Percentiles rank a stretch among this genome's conserved stretches.
Evolutionary conservation across 2,329 filamentous ascomycete genomes (phyloP).

Genomic region (Simplicillium sp.): DNA sequence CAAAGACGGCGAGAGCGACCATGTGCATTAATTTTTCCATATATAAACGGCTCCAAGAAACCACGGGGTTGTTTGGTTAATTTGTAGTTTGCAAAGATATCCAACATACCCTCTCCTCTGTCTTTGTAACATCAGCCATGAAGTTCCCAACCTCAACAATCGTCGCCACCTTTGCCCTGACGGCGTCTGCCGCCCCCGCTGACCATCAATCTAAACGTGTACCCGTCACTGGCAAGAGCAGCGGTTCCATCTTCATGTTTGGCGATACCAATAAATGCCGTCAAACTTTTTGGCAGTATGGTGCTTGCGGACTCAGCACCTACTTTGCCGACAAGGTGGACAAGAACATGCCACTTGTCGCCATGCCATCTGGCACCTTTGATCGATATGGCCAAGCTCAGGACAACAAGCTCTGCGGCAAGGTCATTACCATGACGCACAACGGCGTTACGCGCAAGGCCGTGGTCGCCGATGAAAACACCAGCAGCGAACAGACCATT

Average conservation of each 20-base stretch:
- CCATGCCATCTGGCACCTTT: constrained; percentile 4
- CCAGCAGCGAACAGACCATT: constrained; percentile 13
- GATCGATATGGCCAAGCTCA: constrained; percentile 4
- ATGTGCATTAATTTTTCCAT: too few relatives aligned
- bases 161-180: neutral
- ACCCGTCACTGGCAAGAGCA: constrained; percentile 3
- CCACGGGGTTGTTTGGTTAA: too few relatives aligned
- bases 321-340: constrained; percentile 6
- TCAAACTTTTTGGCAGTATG: constrained; percentile 3
- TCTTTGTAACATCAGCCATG: constrained; percentile 1
- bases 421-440: constrained; percentile 7
- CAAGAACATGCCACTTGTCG: constrained; percentile 3
- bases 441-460: constrained; percentile 7
- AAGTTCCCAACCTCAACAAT: neutral
- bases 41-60: too few relatives aligned
- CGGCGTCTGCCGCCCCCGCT: constrained; percentile 1
- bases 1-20: too few relatives aligned
- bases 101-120: too few relatives aligned
- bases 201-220: neutral
- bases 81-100: too few relatives aligned
- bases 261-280: constrained; percentile 4
- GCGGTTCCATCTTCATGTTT: constrained; percentile 7
- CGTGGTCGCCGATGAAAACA: constrained; percentile 10
- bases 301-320: constrained; percentile 6
- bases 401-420: constrained; percentile 6